Percentiles rank a stretch among this genome's conserved stretches.
Evolutionary conservation across 305 asterid species (phyloP).

Genomic region (Fraxinus greggii): DNA sequence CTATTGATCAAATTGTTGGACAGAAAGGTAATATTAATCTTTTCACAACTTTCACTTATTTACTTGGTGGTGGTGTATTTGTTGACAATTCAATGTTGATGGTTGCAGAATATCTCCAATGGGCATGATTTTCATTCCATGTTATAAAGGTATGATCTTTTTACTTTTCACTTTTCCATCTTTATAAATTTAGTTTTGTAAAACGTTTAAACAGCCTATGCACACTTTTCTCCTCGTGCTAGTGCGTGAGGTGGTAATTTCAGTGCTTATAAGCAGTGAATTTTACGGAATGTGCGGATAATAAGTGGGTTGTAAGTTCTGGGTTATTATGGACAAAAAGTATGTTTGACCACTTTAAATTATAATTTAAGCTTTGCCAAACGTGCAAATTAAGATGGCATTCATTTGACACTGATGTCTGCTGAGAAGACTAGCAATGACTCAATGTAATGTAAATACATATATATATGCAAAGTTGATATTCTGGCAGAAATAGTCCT

Average conservation of each 20-base stretch:
- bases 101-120: slow-evolving; percentile 76
- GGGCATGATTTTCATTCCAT: slow-evolving; percentile 96
- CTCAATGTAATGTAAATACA: background rate
- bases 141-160: slow-evolving; percentile 69
- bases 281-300: too few species aligned
- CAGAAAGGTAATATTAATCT: background rate
- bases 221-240: background rate
- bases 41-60: background rate
- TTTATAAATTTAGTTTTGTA: background rate
- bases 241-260: background rate
- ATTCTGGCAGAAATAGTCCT: background rate
- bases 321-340: background rate
- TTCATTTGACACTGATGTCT: background rate
- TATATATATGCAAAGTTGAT: background rate
- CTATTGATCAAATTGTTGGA: background rate
- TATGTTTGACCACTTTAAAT: background rate
- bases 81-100: slow-evolving; percentile 12
- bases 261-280: too few species aligned
- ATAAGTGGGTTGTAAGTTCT: background rate
- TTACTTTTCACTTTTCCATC: background rate
- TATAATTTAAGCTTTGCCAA: background rate
- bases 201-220: background rate
- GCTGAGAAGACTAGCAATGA: background rate
- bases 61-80: background rate
- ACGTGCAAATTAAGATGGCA: background rate